Percentiles rank a stretch among this genome's conserved stretches.
Evolutionary conservation across 1,284 basidiomycete species (phyloP).

Genomic region (Ustilago bromivora): DNA sequence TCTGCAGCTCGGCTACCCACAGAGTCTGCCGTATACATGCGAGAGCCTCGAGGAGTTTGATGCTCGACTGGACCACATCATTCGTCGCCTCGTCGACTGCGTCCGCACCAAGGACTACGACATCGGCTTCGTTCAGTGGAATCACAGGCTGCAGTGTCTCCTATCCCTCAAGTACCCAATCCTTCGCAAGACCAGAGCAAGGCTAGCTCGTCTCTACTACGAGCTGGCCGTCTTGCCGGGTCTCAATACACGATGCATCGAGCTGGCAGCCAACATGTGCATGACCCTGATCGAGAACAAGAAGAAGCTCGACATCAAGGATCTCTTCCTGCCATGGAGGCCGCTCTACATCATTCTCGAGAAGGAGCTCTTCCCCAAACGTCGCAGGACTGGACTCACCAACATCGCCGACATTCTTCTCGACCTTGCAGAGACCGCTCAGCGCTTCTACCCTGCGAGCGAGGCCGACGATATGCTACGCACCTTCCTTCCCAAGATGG

Average conservation of each 20-base stretch:
- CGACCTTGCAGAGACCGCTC: constrained; percentile 83
- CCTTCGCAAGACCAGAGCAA: constrained; percentile 76
- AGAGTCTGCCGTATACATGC: constrained; percentile 80
- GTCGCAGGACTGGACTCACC: constrained; percentile 71
- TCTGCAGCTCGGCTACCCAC: constrained; percentile 63
- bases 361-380: constrained; percentile 84
- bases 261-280: constrained; percentile 80
- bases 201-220: constrained; percentile 84
- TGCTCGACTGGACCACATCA: constrained; percentile 81
- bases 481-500: constrained; percentile 79
- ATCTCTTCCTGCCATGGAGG: constrained; percentile 88
- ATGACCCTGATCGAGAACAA: constrained; percentile 81
- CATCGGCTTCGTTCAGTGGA: constrained; percentile 74
- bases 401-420: constrained; percentile 82
- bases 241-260: constrained; percentile 78
- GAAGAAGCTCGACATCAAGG: constrained; percentile 81
- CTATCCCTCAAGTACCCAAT: constrained; percentile 69
- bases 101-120: constrained; percentile 79
- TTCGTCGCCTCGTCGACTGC: constrained; percentile 80
- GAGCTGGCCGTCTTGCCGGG: constrained; percentile 82
- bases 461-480: constrained; percentile 91
- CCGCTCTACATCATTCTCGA: constrained; percentile 84
- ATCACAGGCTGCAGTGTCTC: constrained; percentile 66
- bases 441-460: constrained; percentile 89
- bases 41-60: constrained; percentile 86